Base-by-base conservation (phyloP, 352 stramenopile genomes). In the Sclerospora graminicola region DNA sequence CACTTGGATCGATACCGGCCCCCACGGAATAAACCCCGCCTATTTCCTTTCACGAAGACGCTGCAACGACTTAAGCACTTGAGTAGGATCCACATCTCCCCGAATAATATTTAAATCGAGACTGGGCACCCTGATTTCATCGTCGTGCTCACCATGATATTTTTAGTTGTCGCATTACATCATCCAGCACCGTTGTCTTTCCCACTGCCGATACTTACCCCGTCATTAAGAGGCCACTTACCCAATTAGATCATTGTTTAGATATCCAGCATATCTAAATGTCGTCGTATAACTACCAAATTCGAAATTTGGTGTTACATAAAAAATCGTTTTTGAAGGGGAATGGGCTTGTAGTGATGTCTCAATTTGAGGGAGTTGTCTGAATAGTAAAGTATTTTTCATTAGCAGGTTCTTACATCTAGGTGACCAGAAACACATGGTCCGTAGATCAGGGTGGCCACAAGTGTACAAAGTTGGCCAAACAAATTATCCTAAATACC, bases 71-170 rank as follows among this genome's bases (percentile, higher is more conserved):
- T 98, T 99, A 73, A 99, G 96, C 51, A 99, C 96, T 53, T 91
- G 79, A 16, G 95, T 98, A 19, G 97, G 96, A 63, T 99, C 95
- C 34, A 99, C 95, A 44, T 98, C 93, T 45, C 96, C 97, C 61
- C 99, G 96, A 56, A 99, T 99, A 58, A 99, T 99, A 66, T 99
- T 99, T 33, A 99, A 41, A 99, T 98, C 27, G 90, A 98, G 44
- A 99, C 97, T 73, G 99, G 99, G 63, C 95, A 98, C 5, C 95
- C 95, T 16, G 90, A 96, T 51, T 96, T 93, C 11, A 92, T 91
- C 4, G 79, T 91, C 28, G 94, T 96, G n/a, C 85, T 97, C 9
- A 99, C 96, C 97, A 99, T 99, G 62, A 99, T 98, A 77, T 99
- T 99, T 67, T 99, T 98, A 96, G 56, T 24, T 96, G 89, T 36